phyloP scores from a whole-genome alignment of 768 basidiomycete species.

The Collybia mongolica region DNA sequence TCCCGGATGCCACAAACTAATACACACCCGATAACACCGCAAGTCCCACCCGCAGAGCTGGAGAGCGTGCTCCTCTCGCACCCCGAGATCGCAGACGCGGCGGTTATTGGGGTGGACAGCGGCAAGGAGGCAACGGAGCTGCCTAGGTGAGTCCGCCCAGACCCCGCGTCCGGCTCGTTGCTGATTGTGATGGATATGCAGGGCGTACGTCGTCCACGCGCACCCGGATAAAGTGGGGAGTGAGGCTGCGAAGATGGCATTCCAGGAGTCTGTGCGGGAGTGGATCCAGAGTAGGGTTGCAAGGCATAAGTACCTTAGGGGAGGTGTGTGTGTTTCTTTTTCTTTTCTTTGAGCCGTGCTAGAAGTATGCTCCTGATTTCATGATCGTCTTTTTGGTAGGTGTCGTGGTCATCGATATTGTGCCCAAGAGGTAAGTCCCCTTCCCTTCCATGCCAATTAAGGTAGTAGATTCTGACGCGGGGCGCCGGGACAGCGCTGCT shows the following conservation, averaged over 20 bases:
- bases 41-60: slow-evolving; percentile 85
- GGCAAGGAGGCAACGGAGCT: slow-evolving; percentile 76
- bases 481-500: slow-evolving; percentile 50
- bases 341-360: too few relatives aligned
- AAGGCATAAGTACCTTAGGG: slow-evolving; percentile 75
- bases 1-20: not conserved
- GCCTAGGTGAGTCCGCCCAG: too few relatives aligned
- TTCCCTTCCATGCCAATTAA: not conserved
- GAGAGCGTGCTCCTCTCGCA: slow-evolving; percentile 76
- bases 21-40: not conserved
- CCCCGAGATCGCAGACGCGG: slow-evolving; percentile 74
- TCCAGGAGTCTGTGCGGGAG: slow-evolving; percentile 49
- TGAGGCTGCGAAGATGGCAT: slow-evolving; percentile 35
- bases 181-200: slow-evolving; percentile 14
- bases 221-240: slow-evolving; percentile 33
- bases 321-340: too few relatives aligned
- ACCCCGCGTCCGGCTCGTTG: too few relatives aligned
- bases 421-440: slow-evolving; percentile 68
- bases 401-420: slow-evolving; percentile 55
- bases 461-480: slow-evolving; percentile 3
- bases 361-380: too few relatives aligned
- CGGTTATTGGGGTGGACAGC: slow-evolving; percentile 75
- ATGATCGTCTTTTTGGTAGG: slow-evolving; percentile 34
- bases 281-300: slow-evolving; percentile 76
- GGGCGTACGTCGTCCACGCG: slow-evolving; percentile 64